Percentiles rank a stretch among this genome's conserved stretches.
These are phyloP conservation scores for Camellia oleifera DNA, from an alignment of 179 eudicot species.

Conservation along the genomic window DNA sequence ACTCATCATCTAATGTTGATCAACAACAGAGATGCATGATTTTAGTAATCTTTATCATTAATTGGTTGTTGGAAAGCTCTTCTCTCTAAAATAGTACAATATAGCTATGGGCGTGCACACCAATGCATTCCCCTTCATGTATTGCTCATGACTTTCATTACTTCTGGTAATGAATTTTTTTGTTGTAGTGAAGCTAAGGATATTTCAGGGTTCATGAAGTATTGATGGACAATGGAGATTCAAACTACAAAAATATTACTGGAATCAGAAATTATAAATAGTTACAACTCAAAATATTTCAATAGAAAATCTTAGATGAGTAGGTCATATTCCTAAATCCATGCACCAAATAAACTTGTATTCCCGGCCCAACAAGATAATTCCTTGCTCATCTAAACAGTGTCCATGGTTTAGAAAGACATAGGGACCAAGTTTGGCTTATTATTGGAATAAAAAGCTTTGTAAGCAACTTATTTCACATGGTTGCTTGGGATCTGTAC, in stretches of 20 bases:
- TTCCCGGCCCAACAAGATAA: neutral
- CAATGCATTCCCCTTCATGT: neutral
- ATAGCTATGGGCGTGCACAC: neutral
- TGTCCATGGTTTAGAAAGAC: too few species aligned
- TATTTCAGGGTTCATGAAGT: neutral
- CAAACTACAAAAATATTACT: neutral
- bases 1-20: neutral
- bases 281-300: neutral
- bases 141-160: neutral
- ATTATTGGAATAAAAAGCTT: too few species aligned
- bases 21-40: neutral
- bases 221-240: neutral
- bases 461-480: too few species aligned
- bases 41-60: neutral
- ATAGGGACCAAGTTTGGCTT: too few species aligned
- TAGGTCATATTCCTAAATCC: neutral
- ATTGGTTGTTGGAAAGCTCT: neutral
- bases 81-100: neutral
- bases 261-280: neutral
- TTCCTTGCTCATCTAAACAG: neutral
- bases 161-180: neutral
- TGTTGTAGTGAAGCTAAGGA: neutral
- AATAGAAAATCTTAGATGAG: neutral
- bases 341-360: neutral
- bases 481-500: too few species aligned